phyloP scores from a whole-genome alignment of 2,329 filamentous ascomycete genomes.

The Cryphonectria carpinicola region DNA sequence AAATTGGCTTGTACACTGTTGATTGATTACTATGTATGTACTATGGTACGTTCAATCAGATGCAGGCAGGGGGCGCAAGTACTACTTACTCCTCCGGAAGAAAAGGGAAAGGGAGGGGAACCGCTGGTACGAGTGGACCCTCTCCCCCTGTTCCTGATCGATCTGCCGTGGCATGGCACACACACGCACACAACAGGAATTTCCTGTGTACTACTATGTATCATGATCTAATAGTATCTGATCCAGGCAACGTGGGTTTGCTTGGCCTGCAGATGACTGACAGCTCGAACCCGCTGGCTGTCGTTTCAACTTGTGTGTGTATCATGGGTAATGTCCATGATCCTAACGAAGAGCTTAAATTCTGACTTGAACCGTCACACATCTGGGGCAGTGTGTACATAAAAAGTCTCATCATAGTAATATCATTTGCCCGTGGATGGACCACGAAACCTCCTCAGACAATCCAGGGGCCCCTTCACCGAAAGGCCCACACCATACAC shows the following conservation, averaged over 20 bases:
- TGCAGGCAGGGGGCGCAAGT: too few species aligned
- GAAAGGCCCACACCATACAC: neutral
- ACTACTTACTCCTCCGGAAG: neutral
- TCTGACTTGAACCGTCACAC: neutral
- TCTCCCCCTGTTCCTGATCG: neutral
- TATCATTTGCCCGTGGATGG: neutral
- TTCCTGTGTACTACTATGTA: neutral
- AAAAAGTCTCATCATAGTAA: neutral
- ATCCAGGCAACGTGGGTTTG: neutral
- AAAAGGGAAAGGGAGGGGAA: neutral
- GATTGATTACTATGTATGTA: neutral
- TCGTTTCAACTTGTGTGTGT: neutral
- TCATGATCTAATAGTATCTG: neutral
- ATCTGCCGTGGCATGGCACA: neutral
- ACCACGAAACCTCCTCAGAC: slow-evolving; percentile 5
- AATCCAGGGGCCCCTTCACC: neutral
- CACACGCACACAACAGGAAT: neutral
- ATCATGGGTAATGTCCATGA: neutral
- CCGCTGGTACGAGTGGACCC: neutral
- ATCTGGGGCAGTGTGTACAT: neutral
- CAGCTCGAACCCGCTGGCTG: neutral
- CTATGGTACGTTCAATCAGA: neutral
- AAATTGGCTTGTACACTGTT: neutral
- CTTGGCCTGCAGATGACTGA: neutral
- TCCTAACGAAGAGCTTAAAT: neutral